These are phyloP conservation scores for Sisymbrium altissimum DNA, from an alignment of 345 rosid genomes.

Conservation along the genomic window DNA sequence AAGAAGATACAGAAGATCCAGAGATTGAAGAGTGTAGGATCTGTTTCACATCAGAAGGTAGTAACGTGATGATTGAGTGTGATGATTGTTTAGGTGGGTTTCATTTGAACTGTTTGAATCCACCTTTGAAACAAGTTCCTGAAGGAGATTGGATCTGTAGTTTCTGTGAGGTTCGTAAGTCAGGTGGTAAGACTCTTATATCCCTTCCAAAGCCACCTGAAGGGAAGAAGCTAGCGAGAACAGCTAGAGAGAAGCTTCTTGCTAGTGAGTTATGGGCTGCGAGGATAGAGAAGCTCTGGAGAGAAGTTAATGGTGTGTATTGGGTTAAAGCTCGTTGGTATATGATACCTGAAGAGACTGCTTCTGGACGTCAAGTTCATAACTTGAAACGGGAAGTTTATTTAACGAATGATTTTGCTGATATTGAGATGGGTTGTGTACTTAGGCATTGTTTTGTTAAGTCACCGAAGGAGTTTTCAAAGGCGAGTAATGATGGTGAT, in stretches of 20 bases:
- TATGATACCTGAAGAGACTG: conserved; percentile 88
- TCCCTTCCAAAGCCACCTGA: conserved; percentile 56
- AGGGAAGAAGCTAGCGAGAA: conserved; percentile 66
- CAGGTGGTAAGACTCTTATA: too few relatives aligned
- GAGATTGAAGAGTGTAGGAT: conserved; percentile 78
- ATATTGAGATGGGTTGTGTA: conserved; percentile 81
- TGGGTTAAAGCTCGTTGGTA: conserved; percentile 83
- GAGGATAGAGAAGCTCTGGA: conserved; percentile 79
- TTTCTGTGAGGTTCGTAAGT: conserved; percentile 59
- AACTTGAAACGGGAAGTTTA: conserved; percentile 82
- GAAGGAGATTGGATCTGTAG: conserved; percentile 89
- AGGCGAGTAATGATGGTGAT: conserved; percentile 74
- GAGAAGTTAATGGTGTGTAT: conserved; percentile 59
- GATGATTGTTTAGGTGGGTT: conserved; percentile 89
- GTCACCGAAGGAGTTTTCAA: conserved; percentile 68
- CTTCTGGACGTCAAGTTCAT: conserved; percentile 75
- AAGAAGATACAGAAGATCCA: conserved; percentile 58
- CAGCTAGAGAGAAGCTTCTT: conserved; percentile 86
- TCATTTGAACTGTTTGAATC: conserved; percentile 86
- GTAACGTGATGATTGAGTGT: conserved; percentile 73
- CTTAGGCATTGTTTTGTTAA: conserved; percentile 75
- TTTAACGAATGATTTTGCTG: conserved; percentile 72
- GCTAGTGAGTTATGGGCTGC: conserved; percentile 86
- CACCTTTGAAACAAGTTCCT: conserved; percentile 70
- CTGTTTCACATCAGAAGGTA: conserved; percentile 63